phyloP scores from a whole-genome alignment of 2,329 filamentous ascomycete species.

The Escovopsis sp. region DNA sequence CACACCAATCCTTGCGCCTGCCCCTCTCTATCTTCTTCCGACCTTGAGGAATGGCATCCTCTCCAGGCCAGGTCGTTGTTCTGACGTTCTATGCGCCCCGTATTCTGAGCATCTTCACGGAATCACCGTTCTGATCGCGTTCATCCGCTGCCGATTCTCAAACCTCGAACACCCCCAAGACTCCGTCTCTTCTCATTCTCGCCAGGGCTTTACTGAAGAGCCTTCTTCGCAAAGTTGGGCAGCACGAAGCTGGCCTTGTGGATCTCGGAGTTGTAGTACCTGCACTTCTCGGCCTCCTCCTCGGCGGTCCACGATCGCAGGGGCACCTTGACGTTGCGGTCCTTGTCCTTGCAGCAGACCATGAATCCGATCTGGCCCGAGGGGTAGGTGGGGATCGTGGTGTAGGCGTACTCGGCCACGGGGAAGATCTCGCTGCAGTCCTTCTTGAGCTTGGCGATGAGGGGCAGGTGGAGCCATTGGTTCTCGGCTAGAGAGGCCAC shows the following conservation, averaged over 20 bases:
- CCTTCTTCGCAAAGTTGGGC: constrained; percentile 83
- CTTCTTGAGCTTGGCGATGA: constrained; percentile 94
- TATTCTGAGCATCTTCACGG: too few species aligned
- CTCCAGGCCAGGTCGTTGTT: too few species aligned
- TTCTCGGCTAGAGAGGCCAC: constrained; percentile 61
- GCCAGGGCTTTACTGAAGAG: constrained; percentile 33
- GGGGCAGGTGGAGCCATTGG: constrained; percentile 92
- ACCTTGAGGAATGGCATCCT: too few species aligned
- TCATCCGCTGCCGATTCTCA: neutral
- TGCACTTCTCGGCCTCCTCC: constrained; percentile 86
- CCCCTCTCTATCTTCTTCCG: too few species aligned
- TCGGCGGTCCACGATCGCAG: constrained; percentile 67
- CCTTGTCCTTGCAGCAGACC: constrained; percentile 94
- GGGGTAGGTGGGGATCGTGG: constrained; percentile 97
- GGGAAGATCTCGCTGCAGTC: constrained; percentile 95
- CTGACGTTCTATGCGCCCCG: too few species aligned
- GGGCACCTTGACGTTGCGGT: constrained; percentile 70
- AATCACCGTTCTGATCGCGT: too few species aligned
- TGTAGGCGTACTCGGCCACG: constrained; percentile 95
- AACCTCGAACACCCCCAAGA: too few species aligned
- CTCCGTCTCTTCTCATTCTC: too few species aligned
- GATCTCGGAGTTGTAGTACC: constrained; percentile 95
- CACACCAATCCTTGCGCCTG: too few species aligned
- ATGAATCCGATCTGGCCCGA: constrained; percentile 99
- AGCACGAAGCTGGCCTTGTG: constrained; percentile 90